Evolutionary conservation across 2,329 filamentous ascomycete species (phyloP).

Genomic region (Aspergillus proliferans): DNA sequence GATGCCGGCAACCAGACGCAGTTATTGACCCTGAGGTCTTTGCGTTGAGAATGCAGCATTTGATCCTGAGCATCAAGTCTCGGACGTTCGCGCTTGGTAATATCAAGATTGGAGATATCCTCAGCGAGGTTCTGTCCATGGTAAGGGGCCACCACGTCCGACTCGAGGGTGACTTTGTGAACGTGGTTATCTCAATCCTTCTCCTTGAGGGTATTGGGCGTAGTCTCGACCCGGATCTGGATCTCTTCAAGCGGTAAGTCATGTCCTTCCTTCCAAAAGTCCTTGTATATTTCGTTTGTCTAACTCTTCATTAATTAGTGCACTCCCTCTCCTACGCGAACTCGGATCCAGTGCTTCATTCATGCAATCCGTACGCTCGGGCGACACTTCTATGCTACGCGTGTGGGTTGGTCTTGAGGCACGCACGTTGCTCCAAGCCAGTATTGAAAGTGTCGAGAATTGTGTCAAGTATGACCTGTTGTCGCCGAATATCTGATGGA

Average conservation of each 20-base stretch:
- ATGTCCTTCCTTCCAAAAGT: too few relatives aligned
- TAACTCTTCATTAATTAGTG: constrained; percentile 44
- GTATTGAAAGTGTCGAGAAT: constrained; percentile 78
- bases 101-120: constrained; percentile 90
- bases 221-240: constrained; percentile 75
- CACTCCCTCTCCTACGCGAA: constrained; percentile 82
- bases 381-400: constrained; percentile 78
- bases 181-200: constrained; percentile 91
- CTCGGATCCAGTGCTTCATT: constrained; percentile 59
- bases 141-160: constrained; percentile 87
- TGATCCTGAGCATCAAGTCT: constrained; percentile 85
- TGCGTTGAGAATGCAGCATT: constrained; percentile 91
- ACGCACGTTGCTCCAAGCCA: constrained; percentile 80
- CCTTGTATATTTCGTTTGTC: too few relatives aligned
- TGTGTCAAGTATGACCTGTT: constrained; percentile 88
- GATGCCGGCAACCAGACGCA: constrained; percentile 84
- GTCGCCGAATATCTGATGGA: constrained; percentile 58
- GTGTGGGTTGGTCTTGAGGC: constrained; percentile 90
- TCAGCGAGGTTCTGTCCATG: constrained; percentile 86
- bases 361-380: constrained; percentile 58
- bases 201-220: constrained; percentile 91
- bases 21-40: constrained; percentile 88
- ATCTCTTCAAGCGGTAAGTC: constrained; percentile 66
- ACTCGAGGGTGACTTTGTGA: constrained; percentile 95
- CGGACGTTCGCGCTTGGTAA: constrained; percentile 86